Evolutionary conservation across 2,329 filamentous ascomycete genomes (phyloP).

Genomic region (Trichoderma sp.): DNA sequence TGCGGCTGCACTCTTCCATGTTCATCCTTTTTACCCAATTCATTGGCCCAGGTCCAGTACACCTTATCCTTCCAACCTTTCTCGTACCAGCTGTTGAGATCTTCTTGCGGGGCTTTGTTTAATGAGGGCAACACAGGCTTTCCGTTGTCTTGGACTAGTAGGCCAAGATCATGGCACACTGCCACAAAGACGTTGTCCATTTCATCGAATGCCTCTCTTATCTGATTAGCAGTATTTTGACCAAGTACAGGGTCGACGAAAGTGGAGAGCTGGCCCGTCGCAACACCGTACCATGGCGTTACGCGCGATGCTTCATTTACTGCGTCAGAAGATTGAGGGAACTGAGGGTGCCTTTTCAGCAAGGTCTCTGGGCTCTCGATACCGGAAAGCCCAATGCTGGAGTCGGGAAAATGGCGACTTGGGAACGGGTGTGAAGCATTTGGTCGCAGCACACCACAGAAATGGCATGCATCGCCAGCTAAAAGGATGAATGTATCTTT

Average conservation of each 20-base stretch:
- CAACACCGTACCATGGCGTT: background rate
- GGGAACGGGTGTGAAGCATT: constrained; percentile 4
- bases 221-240: background rate
- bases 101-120: background rate
- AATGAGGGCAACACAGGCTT: background rate
- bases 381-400: background rate
- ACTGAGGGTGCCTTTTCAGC: background rate
- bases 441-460: background rate
- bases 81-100: constrained; percentile 9
- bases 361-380: background rate
- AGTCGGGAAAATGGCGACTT: background rate
- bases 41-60: background rate
- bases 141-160: background rate
- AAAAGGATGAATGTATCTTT: constrained; percentile 25
- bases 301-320: background rate
- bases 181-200: constrained; percentile 5
- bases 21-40: background rate
- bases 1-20: background rate
- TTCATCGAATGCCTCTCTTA: constrained; percentile 3
- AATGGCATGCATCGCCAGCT: constrained; percentile 25
- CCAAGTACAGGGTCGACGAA: background rate
- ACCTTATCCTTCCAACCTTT: constrained; percentile 1
- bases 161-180: background rate
- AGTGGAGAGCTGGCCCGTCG: background rate
- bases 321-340: background rate